Conservation (phyloP, 2,329 filamentous ascomycete species). For the Trichoderma sp. region DNA sequence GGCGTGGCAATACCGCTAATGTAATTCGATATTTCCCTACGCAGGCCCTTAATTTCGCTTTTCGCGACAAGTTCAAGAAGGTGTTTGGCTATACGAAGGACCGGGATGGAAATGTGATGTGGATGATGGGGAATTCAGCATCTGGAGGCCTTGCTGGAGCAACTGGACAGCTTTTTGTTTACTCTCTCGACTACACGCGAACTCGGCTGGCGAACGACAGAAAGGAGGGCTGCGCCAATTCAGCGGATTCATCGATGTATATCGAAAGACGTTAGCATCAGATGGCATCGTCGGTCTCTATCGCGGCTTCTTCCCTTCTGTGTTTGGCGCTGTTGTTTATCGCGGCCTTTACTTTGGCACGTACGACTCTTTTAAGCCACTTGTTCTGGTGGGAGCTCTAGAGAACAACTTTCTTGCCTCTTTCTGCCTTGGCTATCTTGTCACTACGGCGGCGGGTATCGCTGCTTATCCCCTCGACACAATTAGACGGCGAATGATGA, state of each 20-base stretch:
- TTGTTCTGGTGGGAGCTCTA: neutral
- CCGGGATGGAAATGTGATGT: neutral
- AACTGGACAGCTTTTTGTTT: constrained; percentile 6
- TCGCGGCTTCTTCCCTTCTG: constrained; percentile 2
- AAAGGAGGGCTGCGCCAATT: constrained; percentile 8
- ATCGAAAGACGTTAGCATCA: constrained; percentile 5
- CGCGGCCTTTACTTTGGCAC: constrained; percentile 4
- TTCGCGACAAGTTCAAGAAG: constrained; percentile 6
- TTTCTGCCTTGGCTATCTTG: constrained; percentile 1
- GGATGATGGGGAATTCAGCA: constrained; percentile 6
- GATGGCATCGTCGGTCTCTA: constrained; percentile 17
- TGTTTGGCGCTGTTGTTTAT: neutral
- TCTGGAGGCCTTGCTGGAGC: constrained; percentile 7
- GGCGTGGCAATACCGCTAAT: constrained; percentile 15
- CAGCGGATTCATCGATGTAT: constrained; percentile 8
- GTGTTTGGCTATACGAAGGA: constrained; percentile 12
- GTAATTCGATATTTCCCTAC: constrained; percentile 15
- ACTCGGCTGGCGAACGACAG: constrained; percentile 3
- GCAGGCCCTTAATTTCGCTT: constrained; percentile 16
- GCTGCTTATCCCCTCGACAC: constrained; percentile 7
- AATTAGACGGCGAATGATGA: constrained; percentile 9
- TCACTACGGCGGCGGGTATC: constrained; percentile 4
- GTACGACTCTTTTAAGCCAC: constrained; percentile 14
- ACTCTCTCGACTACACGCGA: constrained; percentile 7
- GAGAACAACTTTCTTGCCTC: constrained; percentile 18